Percentiles rank a stretch among this genome's conserved stretches.
These are phyloP conservation scores for Zymoseptoria pseudotritici DNA, from an alignment of 2,329 filamentous ascomycete genomes.

Conservation along the genomic window DNA sequence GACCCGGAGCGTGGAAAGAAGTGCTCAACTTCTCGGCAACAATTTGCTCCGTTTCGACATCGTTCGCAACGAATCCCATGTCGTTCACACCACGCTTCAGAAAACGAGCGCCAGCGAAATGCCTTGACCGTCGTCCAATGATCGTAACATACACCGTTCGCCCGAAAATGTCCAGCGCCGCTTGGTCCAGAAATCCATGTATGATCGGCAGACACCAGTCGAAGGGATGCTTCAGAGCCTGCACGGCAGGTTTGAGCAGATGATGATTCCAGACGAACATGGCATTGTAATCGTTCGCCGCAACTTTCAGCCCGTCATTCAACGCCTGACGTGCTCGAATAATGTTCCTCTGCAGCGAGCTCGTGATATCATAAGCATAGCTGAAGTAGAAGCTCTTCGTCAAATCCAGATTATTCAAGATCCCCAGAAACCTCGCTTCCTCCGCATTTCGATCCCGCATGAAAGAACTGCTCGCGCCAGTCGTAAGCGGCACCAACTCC, in stretches of 20 bases:
- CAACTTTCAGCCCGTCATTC: slow-evolving; percentile 54
- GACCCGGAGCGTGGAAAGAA: slow-evolving; percentile 87
- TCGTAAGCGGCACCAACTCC: slow-evolving; percentile 79
- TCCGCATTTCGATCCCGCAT: slow-evolving; percentile 80
- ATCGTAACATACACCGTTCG: slow-evolving; percentile 85
- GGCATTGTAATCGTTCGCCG: slow-evolving; percentile 62
- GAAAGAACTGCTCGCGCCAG: slow-evolving; percentile 56
- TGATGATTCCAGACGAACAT: slow-evolving; percentile 99
- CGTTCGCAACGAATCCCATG: slow-evolving; percentile 90
- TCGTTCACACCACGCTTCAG: slow-evolving; percentile 94
- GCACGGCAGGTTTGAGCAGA: slow-evolving; percentile 66
- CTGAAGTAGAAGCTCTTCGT: slow-evolving; percentile 95
- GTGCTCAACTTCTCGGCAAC: slow-evolving; percentile 91
- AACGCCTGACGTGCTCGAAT: slow-evolving; percentile 67
- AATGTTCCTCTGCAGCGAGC: slow-evolving; percentile 87
- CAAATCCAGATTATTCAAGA: slow-evolving; percentile 84
- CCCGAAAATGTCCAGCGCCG: slow-evolving; percentile 67
- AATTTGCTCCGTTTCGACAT: slow-evolving; percentile 98
- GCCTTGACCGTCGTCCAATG: slow-evolving; percentile 83
- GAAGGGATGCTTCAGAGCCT: slow-evolving; percentile 68
- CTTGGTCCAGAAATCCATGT: slow-evolving; percentile 92
- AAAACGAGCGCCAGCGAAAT: slow-evolving; percentile 90
- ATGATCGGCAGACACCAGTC: slow-evolving; percentile 96
- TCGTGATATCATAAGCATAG: slow-evolving; percentile 94
- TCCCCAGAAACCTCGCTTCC: slow-evolving; percentile 80